These are phyloP conservation scores for Lentinula edodes DNA, from an alignment of 768 basidiomycete genomes.

Conservation along the genomic window DNA sequence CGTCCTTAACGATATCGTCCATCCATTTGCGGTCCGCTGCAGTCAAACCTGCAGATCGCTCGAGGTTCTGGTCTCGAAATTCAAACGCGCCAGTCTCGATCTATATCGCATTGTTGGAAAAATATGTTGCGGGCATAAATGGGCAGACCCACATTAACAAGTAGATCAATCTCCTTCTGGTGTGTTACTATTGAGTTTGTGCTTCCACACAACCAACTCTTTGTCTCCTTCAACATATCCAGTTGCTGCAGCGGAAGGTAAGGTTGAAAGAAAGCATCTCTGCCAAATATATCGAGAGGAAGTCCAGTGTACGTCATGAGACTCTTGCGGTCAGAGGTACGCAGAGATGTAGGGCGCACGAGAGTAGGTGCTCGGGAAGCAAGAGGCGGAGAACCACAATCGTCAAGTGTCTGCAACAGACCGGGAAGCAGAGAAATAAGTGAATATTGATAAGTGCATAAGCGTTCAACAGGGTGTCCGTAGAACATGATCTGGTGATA, in stretches of 20 bases:
- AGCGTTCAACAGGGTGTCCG: conserved; percentile 90
- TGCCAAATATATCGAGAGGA: conserved; percentile 92
- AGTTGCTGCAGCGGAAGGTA: conserved; percentile 95
- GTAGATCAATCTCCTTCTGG: conserved; percentile 84
- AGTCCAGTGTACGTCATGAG: conserved; percentile 89
- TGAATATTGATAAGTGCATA: conserved; percentile 98
- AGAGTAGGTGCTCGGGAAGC: conserved; percentile 55
- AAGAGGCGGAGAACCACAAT: conserved; percentile 86
- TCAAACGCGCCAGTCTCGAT: conserved; percentile 84
- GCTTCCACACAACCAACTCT: conserved; percentile 88
- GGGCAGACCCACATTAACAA: conserved; percentile 67
- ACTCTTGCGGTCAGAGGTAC: conserved; percentile 86
- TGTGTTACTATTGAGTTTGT: conserved; percentile 95
- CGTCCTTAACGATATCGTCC: conserved; percentile 87
- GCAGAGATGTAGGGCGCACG: conserved; percentile 68
- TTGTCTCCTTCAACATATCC: conserved; percentile 75
- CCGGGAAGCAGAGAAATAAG: conserved; percentile 91
- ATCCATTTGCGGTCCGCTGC: conserved; percentile 97
- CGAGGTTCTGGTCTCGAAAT: conserved; percentile 78
- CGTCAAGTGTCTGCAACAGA: conserved; percentile 82
- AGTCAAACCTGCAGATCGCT: conserved; percentile 74
- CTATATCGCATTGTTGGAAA: conserved; percentile 30
- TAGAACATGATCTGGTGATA: conserved; percentile 83
- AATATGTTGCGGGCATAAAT: background rate
- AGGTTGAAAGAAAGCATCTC: conserved; percentile 96